Evolutionary conservation across 1,139 yeast genomes (phyloP).

Genomic region (Zygosaccharomyces pseudobailii): DNA sequence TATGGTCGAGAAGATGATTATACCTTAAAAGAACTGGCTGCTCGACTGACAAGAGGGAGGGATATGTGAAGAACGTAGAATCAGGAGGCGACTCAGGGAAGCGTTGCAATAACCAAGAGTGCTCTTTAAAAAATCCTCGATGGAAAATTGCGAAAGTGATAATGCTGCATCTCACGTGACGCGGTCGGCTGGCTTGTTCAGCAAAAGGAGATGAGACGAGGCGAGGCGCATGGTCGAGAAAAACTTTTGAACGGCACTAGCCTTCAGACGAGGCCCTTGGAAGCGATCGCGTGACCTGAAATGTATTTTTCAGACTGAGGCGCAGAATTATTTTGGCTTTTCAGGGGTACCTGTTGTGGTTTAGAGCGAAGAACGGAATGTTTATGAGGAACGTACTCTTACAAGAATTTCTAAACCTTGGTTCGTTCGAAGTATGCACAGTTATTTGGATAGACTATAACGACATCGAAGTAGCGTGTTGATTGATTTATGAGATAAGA

Average conservation of each 20-base stretch:
- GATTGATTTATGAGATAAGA: background rate
- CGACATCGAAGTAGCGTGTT: background rate
- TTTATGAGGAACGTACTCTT: background rate
- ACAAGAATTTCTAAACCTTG: background rate
- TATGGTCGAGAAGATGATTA: background rate
- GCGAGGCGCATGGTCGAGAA: background rate
- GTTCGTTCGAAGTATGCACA: background rate
- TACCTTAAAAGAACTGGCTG: background rate
- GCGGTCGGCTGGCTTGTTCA: background rate
- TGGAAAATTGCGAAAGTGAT: background rate
- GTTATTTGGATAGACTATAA: background rate
- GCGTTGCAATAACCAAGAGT: background rate
- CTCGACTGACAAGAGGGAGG: background rate
- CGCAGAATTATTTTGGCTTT: background rate
- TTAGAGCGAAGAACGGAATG: background rate
- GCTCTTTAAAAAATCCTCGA: background rate
- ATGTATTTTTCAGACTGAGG: background rate
- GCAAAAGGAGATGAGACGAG: no score
- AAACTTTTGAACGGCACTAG: background rate
- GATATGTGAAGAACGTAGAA: background rate
- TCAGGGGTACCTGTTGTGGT: background rate
- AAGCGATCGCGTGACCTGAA: background rate
- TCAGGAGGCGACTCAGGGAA: rapidly evolving
- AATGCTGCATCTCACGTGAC: background rate
- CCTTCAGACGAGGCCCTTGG: background rate